These are phyloP conservation scores for Malassezia sympodialis DNA, from an alignment of 1,284 basidiomycete species.

Conservation along the genomic window DNA sequence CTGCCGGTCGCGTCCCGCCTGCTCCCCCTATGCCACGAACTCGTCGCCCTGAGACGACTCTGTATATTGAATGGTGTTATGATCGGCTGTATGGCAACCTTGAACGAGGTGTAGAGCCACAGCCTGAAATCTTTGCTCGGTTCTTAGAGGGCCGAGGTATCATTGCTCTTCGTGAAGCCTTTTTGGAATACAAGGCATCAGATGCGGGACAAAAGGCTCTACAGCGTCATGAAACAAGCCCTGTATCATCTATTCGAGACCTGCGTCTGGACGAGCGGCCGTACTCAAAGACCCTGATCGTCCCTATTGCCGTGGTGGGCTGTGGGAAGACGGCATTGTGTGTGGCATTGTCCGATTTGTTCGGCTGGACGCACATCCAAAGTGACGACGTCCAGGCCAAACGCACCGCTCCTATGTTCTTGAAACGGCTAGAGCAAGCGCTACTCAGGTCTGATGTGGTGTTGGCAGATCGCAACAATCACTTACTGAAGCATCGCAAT, in stretches of 20 bases:
- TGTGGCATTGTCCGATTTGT: slow-evolving; percentile 67
- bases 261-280: slow-evolving; percentile 26
- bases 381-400: slow-evolving; percentile 78
- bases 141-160: slow-evolving; percentile 69
- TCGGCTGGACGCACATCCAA: slow-evolving; percentile 66
- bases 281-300: slow-evolving; percentile 70
- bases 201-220: slow-evolving; percentile 34
- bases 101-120: slow-evolving; percentile 58
- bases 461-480: slow-evolving; percentile 46
- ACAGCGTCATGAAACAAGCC: slow-evolving; percentile 18
- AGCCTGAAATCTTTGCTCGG: slow-evolving; percentile 58
- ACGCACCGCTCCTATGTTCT: slow-evolving; percentile 65
- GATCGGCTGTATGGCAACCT: slow-evolving; percentile 34
- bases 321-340: slow-evolving; percentile 87
- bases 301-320: slow-evolving; percentile 82
- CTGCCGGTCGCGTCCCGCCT: slow-evolving; percentile 21
- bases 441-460: slow-evolving; percentile 25
- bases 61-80: slow-evolving; percentile 40
- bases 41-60: slow-evolving; percentile 32
- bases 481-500: slow-evolving; percentile 39
- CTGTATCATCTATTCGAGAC: not conserved
- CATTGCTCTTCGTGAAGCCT: slow-evolving; percentile 69
- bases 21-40: slow-evolving; percentile 23
- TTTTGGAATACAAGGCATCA: slow-evolving; percentile 61
- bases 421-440: slow-evolving; percentile 59